Evolutionary conservation across 495 filamentous ascomycete species (phyloP).

Genomic region (Aspergillus asperescens): DNA sequence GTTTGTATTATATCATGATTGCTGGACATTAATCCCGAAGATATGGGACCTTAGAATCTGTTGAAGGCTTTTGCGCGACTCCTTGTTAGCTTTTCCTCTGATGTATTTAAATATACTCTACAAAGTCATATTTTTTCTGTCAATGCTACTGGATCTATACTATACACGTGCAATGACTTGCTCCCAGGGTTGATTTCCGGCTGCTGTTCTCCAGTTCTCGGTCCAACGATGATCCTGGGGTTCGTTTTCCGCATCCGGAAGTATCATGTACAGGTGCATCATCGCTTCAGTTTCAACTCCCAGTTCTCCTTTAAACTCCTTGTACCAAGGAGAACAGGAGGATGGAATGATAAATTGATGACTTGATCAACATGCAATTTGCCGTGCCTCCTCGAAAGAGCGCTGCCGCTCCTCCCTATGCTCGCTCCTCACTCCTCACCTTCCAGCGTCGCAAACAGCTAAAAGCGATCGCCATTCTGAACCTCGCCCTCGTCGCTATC

Average conservation of each 20-base stretch:
- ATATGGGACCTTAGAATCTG: constrained; percentile 10
- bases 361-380: constrained; percentile 68
- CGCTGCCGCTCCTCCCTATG: constrained; percentile 59
- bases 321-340: neutral
- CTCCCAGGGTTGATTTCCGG: constrained; percentile 6
- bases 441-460: constrained; percentile 61
- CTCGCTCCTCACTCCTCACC: constrained; percentile 56
- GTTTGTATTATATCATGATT: constrained; percentile 20
- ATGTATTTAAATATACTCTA: constrained; percentile 40
- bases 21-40: constrained; percentile 13
- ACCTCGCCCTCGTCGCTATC: constrained; percentile 50
- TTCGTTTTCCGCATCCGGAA: constrained; percentile 21
- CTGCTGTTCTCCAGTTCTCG: constrained; percentile 6
- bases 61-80: constrained; percentile 13
- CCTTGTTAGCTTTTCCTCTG: constrained; percentile 27
- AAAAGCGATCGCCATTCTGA: constrained; percentile 55
- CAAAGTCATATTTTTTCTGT: constrained; percentile 1
- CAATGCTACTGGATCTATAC: constrained; percentile 24
- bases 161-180: neutral
- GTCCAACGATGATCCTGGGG: constrained; percentile 21
- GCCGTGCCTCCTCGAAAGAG: constrained; percentile 81
- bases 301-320: neutral
- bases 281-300: neutral
- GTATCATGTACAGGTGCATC: neutral
- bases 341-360: neutral